phyloP scores from a whole-genome alignment of 164 flowering plant genomes.

The Vitis rupestris region DNA sequence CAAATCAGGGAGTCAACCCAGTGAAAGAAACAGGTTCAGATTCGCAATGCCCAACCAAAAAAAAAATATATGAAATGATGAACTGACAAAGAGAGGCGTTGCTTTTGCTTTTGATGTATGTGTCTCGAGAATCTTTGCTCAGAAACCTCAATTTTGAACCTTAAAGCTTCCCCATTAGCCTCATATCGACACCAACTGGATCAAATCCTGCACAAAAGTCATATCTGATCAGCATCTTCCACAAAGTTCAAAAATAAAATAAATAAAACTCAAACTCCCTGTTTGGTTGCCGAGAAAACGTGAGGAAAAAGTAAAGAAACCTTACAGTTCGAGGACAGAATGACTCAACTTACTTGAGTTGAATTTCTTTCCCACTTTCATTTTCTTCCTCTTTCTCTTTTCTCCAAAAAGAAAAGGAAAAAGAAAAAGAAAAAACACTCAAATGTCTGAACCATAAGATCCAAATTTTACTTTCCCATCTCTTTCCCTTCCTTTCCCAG shows the following conservation, averaged over 20 bases:
- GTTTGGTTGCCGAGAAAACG: neutral
- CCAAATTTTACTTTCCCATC: no score
- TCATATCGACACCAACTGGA: neutral
- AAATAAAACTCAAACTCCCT: neutral
- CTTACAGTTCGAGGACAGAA: no score
- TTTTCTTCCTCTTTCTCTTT: no score
- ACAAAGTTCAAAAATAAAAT: no score
- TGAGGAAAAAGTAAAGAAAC: neutral
- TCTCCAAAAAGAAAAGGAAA: no score
- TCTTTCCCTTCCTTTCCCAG: no score
- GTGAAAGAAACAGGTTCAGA: constrained; percentile 11
- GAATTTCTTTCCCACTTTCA: no score
- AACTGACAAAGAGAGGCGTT: neutral
- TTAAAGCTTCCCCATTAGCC: neutral
- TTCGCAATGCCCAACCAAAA: no score
- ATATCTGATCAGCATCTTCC: neutral
- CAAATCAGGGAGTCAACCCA: constrained; percentile 19
- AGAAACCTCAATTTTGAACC: neutral
- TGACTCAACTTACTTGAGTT: no score
- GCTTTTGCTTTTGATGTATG: neutral
- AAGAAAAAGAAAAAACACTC: no score
- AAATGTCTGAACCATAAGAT: no score
- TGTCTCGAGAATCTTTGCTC: neutral
- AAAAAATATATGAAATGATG: neutral
- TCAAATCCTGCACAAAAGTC: neutral